Conservation (phyloP, 1,284 basidiomycete genomes). For the Fomes fomentarius region DNA sequence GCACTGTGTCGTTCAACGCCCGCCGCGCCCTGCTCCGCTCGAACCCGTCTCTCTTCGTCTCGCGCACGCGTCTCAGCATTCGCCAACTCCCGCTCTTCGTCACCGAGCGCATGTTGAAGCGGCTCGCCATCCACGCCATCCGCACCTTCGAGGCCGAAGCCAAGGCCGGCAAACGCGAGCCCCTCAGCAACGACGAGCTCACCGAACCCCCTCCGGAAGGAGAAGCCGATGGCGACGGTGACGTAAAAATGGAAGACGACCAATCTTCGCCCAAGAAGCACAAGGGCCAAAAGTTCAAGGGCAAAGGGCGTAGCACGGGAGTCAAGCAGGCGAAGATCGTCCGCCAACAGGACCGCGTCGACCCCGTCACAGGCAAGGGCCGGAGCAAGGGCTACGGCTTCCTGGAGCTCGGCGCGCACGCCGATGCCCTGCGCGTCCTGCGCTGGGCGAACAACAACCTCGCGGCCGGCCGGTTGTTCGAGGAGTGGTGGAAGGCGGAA, state of each 20-base stretch:
- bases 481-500: conserved; percentile 85
- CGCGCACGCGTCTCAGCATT: conserved; percentile 90
- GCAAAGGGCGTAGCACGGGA: conserved; percentile 53
- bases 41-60: conserved; percentile 94
- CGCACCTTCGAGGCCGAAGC: conserved; percentile 85
- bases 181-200: conserved; percentile 78
- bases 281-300: conserved; percentile 29
- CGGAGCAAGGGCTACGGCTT: conserved; percentile 96
- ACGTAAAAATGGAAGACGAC: conserved; percentile 35
- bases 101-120: conserved; percentile 88
- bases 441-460: conserved; percentile 95
- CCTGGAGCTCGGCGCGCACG: conserved; percentile 86
- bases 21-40: conserved; percentile 80
- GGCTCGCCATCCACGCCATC: conserved; percentile 82
- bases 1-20: conserved; percentile 82
- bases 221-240: conserved; percentile 28
- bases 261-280: conserved; percentile 35
- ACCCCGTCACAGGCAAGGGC: conserved; percentile 85
- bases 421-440: conserved; percentile 89
- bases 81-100: conserved; percentile 92
- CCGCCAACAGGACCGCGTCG: conserved; percentile 84
- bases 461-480: conserved; percentile 64
- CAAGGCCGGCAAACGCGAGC: conserved; percentile 60
- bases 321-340: conserved; percentile 93
- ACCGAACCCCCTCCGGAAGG: conserved; percentile 38